Percentiles rank a stretch among this genome's conserved stretches.
These are phyloP conservation scores for Drechslerella coelobrocha DNA, from an alignment of 2,329 filamentous ascomycete genomes.

Conservation along the genomic window DNA sequence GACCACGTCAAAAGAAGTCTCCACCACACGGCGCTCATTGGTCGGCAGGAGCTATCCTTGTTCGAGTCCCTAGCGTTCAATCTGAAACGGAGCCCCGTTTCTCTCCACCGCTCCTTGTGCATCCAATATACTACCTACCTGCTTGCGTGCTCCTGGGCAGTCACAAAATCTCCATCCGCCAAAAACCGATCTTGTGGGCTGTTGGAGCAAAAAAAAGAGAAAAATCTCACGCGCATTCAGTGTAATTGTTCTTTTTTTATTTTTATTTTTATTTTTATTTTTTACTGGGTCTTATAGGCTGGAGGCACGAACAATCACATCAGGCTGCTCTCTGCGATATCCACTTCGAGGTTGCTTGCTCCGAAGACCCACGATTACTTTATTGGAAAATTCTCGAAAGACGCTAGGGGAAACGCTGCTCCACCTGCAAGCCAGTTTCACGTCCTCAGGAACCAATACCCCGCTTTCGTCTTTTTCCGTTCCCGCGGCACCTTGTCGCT, in stretches of 20 bases:
- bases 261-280: no score
- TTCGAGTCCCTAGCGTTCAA: conserved; percentile 42
- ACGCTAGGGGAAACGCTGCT: conserved; percentile 34
- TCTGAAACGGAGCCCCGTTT: conserved; percentile 48
- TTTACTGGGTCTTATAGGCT: no score
- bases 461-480: conserved; percentile 50
- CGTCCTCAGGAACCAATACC: conserved; percentile 50
- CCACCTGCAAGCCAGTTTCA: conserved; percentile 49
- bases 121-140: no score
- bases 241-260: no score
- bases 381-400: conserved; percentile 52
- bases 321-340: conserved; percentile 4
- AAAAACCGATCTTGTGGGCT: conserved; percentile 33
- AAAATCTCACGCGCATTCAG: no score
- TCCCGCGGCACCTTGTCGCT: conserved; percentile 49
- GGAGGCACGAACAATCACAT: conserved; percentile 39
- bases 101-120: conserved; percentile 32
- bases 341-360: background rate
- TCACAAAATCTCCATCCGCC: conserved; percentile 8
- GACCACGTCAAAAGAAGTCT: conserved; percentile 45
- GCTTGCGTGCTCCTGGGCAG: no score
- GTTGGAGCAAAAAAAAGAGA: no score
- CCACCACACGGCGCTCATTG: conserved; percentile 30
- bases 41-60: conserved; percentile 28
- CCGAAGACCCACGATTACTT: background rate